These are phyloP conservation scores for Musa schizocarpa DNA, from an alignment of 176 grass and related monocot genomes.

Conservation along the genomic window DNA sequence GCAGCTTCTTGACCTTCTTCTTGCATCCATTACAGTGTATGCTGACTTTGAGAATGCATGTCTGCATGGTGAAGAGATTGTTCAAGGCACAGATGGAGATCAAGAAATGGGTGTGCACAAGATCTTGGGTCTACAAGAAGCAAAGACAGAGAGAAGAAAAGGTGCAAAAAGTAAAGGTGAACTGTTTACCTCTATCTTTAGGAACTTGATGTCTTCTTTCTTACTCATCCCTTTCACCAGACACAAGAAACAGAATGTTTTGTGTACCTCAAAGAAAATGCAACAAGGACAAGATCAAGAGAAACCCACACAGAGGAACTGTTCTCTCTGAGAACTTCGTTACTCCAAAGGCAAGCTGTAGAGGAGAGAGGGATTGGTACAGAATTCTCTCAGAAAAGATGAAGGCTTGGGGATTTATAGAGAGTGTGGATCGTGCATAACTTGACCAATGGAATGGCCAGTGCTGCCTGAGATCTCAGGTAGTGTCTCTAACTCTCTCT, in stretches of 20 bases:
- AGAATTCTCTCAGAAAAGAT: no score
- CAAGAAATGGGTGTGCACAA: background rate
- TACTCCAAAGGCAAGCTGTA: background rate
- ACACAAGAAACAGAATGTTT: background rate
- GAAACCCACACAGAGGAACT: background rate
- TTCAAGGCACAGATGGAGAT: background rate
- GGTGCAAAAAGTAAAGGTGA: background rate
- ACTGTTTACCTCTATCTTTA: slow-evolving; percentile 13
- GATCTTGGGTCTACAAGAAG: background rate
- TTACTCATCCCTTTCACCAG: slow-evolving; percentile 17
- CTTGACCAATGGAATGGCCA: no score
- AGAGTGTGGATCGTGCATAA: no score
- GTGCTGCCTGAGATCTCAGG: no score
- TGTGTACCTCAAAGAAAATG: no score
- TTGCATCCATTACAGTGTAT: slow-evolving; percentile 89
- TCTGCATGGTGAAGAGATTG: slow-evolving; percentile 34
- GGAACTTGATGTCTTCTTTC: slow-evolving; percentile 20
- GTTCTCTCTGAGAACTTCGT: background rate
- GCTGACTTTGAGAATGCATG: slow-evolving; percentile 63
- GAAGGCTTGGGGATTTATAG: no score
- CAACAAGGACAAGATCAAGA: no score
- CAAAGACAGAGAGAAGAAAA: background rate
- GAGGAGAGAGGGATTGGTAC: background rate
- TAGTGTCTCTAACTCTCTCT: no score
- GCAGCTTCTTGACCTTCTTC: slow-evolving; percentile 94